Evolutionary conservation across 306 rosid genomes (phyloP), one percentile per base, ranked within the genome.

Genomic region (Carpinus fangiana): DNA sequence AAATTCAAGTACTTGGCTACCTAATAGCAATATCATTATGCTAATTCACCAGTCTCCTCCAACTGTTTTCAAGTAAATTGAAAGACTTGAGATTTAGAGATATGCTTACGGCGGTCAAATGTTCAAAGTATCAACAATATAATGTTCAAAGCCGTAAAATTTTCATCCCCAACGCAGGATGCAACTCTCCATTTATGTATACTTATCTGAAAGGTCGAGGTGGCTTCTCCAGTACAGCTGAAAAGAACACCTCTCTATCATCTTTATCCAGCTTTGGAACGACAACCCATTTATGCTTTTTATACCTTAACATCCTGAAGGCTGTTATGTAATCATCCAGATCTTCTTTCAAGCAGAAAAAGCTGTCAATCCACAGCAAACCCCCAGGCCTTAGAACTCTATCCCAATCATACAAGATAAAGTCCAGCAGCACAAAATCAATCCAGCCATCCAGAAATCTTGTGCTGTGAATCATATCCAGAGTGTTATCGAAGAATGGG

Each of bases 381-480:
- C 97, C 95, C 6, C 97, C 93, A 8, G 97, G 97, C 79, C 93
- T 90, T 75, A 92, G 34, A 80, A 87, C 93, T 70, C 93, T 88
- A 57, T 90, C 95, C 95, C 95, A 90, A 66, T 92, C 97, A 78
- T 78, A 88, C 86, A 92, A 43, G 11, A 92, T 77, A 73, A 92
- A 92, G 46, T 92, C 97, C 70, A 92, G 83, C 23, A 92, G 85
- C 80, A 92, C 85, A 47, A 84, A 74, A 74, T 92, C 97, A 68
- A 88, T 89, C 95, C 97, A 92, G 16, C 95, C 97, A 59, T 92
- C 97, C 0, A 92, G 87, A 87, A 92, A 90, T 34, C 92, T 87
- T 5, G 92, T 88, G 17, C 90, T 88, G 88, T 92, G 97, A 84
- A 92, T 90, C 91, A 92, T 77, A 86, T 92, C 93, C 0, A 90